These are phyloP conservation scores for Tolypocladium ovalisporum DNA, from an alignment of 2,329 filamentous ascomycete species.

Conservation along the genomic window DNA sequence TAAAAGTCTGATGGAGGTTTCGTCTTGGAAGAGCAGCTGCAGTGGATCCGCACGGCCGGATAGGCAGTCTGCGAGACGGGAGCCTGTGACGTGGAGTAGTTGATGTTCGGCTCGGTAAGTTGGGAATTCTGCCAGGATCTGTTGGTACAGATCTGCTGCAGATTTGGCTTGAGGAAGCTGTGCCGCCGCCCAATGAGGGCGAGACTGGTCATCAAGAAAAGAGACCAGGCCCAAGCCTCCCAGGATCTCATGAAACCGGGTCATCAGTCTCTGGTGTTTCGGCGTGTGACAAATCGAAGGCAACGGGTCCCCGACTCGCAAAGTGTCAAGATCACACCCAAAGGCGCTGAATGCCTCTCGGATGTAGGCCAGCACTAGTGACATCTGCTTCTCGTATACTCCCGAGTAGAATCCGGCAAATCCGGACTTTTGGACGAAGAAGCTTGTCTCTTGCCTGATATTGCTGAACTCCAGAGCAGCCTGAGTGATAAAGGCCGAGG, in stretches of 20 bases:
- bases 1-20: conserved; percentile 13
- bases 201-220: not conserved
- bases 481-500: not conserved
- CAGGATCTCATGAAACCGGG: not conserved
- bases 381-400: not conserved
- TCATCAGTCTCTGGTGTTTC: not conserved
- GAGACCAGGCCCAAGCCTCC: not conserved
- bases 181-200: not conserved
- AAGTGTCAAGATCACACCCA: not conserved
- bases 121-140: not conserved
- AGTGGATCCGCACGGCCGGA: conserved; percentile 23
- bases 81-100: conserved; percentile 9
- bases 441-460: not conserved
- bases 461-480: not conserved
- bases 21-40: conserved; percentile 24
- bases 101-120: not conserved
- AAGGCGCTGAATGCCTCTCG: not conserved
- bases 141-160: not conserved
- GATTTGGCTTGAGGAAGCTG: not conserved
- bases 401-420: not conserved
- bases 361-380: not conserved
- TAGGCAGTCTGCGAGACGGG: conserved; percentile 25
- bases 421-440: not conserved
- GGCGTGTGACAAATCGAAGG: not conserved
- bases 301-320: not conserved